phyloP scores from a whole-genome alignment of 225 moss, liverwort and hornwort genomes.

The Climacium dendroides region DNA sequence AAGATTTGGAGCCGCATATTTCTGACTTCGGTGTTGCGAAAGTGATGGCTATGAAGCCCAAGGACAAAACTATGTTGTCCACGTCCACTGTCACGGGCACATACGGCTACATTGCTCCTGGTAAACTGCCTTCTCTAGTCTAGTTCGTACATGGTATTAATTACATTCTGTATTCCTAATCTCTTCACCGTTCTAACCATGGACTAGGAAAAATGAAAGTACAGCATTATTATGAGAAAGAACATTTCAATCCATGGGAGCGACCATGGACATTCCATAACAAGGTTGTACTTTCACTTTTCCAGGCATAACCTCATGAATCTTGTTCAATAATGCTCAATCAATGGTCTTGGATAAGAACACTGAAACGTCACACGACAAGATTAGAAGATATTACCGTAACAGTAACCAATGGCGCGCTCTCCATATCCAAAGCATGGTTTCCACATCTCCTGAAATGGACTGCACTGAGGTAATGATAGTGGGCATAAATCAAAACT shows the following conservation, averaged over 20 bases:
- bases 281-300: not conserved
- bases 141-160: not conserved
- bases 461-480: not conserved
- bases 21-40: slow-evolving; percentile 61
- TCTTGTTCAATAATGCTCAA: not conserved
- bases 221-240: too few species aligned
- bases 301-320: not conserved
- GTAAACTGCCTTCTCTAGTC: not conserved
- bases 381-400: not conserved
- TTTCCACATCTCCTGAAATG: not conserved
- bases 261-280: not conserved
- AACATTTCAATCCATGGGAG: not conserved
- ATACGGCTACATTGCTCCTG: slow-evolving; percentile 70
- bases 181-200: not conserved
- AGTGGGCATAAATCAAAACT: not conserved
- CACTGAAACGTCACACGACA: not conserved
- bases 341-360: not conserved
- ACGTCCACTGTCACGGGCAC: slow-evolving; percentile 35
- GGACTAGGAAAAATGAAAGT: not conserved
- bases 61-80: slow-evolving; percentile 13
- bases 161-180: not conserved
- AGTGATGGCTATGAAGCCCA: slow-evolving; percentile 36
- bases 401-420: not conserved
- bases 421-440: not conserved
- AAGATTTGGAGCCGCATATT: slow-evolving; percentile 52